Conservation (phyloP, 768 basidiomycete genomes). For the Hericium rajendrae region DNA sequence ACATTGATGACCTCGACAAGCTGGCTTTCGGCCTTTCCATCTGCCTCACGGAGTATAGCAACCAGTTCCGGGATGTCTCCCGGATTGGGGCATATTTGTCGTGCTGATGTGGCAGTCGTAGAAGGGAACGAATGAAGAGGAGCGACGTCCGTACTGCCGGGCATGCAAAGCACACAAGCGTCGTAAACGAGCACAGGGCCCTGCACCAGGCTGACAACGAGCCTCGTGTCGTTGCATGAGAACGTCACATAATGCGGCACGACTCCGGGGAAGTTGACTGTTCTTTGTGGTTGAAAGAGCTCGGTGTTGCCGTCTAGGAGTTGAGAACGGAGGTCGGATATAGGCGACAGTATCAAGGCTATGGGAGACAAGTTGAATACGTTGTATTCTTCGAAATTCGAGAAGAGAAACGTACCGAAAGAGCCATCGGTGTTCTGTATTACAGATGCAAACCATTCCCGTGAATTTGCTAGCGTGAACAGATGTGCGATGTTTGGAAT, state of each 20-base stretch:
- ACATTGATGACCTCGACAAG: constrained; percentile 55
- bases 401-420: not conserved
- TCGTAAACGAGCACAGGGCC: constrained; percentile 58
- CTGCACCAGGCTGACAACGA: constrained; percentile 48
- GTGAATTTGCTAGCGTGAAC: constrained; percentile 49
- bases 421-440: constrained; percentile 23
- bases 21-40: constrained; percentile 21
- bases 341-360: constrained; percentile 57
- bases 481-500: constrained; percentile 38
- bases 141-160: constrained; percentile 30
- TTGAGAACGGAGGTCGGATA: constrained; percentile 49
- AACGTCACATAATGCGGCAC: constrained; percentile 48
- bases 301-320: constrained; percentile 34
- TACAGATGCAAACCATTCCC: constrained; percentile 65
- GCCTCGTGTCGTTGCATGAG: constrained; percentile 46
- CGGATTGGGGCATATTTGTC: constrained; percentile 58
- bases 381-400: not conserved
- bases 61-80: constrained; percentile 48
- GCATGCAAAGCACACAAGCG: constrained; percentile 38
- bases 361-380: not conserved
- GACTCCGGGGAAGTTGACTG: constrained; percentile 31
- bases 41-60: constrained; percentile 42
- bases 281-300: constrained; percentile 43
- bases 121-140: constrained; percentile 42
- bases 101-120: constrained; percentile 30